Conservation (phyloP, 306 rosid species). For the Quillaja saponaria region DNA sequence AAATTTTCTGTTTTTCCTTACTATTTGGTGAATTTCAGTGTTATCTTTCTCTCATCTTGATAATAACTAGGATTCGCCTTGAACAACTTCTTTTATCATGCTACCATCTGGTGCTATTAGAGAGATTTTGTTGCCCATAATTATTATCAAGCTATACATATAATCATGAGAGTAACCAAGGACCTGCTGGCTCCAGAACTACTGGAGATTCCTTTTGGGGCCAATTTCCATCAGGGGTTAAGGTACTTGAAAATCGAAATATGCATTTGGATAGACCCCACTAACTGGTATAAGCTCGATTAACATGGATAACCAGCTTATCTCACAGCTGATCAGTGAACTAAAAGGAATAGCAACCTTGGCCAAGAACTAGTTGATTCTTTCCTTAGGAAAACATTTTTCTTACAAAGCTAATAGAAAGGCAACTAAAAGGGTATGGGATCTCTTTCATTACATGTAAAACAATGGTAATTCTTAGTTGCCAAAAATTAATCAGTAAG, state of each 20-base stretch:
- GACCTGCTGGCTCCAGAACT: too few relatives aligned
- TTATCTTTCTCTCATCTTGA: too few relatives aligned
- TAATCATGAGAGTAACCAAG: background rate
- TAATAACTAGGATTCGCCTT: too few relatives aligned
- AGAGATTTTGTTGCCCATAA: too few relatives aligned
- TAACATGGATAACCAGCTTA: background rate
- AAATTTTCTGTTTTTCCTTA: too few relatives aligned
- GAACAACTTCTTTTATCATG: too few relatives aligned
- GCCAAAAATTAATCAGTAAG: too few relatives aligned
- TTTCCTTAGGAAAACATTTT: background rate
- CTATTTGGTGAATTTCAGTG: too few relatives aligned
- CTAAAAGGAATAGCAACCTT: background rate
- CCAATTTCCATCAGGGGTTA: background rate
- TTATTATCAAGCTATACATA: background rate
- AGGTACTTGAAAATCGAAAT: background rate
- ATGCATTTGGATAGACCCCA: background rate
- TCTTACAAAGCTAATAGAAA: constrained; percentile 6
- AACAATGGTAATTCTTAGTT: too few relatives aligned
- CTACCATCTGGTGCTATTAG: too few relatives aligned
- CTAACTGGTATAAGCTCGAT: background rate
- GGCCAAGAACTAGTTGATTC: background rate
- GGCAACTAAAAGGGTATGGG: too few relatives aligned
- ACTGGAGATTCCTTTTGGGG: background rate
- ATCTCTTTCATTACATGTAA: too few relatives aligned
- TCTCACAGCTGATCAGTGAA: background rate